These are phyloP conservation scores for Stagonosporopsis vannaccii DNA, from an alignment of 2,329 filamentous ascomycete genomes.

Conservation along the genomic window DNA sequence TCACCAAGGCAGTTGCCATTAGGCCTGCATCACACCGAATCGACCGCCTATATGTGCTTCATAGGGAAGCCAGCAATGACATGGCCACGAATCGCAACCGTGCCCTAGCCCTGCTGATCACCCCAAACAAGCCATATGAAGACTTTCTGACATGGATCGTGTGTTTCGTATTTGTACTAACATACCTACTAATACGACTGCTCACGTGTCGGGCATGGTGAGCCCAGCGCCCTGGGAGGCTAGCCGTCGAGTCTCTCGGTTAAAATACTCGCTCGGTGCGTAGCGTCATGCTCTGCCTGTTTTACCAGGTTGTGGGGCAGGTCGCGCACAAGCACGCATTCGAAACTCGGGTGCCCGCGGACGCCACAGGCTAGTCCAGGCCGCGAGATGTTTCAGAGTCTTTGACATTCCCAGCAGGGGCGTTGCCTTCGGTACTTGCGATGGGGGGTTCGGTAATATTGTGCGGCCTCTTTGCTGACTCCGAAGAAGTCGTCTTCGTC, in stretches of 20 bases:
- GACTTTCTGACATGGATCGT: conserved; percentile 6
- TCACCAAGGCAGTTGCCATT: neutral
- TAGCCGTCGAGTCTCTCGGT: conserved; percentile 1
- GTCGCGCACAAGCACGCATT: conserved; percentile 1
- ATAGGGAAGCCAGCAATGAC: neutral
- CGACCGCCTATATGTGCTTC: neutral
- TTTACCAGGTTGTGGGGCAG: conserved; percentile 9
- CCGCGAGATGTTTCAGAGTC: conserved; percentile 3
- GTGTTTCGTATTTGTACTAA: neutral
- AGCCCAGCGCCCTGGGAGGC: conserved; percentile 5
- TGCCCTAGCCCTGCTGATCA: conserved; percentile 1
- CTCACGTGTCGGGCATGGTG: conserved; percentile 1
- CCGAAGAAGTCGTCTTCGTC: neutral
- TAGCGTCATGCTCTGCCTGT: conserved; percentile 1
- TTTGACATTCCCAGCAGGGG: neutral
- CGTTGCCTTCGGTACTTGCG: neutral
- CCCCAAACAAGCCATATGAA: conserved; percentile 5
- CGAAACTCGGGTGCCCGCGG: conserved; percentile 10
- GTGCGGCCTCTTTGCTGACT: neutral
- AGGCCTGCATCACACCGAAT: neutral
- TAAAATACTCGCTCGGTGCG: neutral
- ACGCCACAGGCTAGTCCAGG: conserved; percentile 3
- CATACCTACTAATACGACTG: neutral
- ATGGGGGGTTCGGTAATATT: neutral
- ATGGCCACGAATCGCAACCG: conserved; percentile 1